Conservation (phyloP, 1,284 basidiomycete species). For the Wallemia ichthyophaga region DNA sequence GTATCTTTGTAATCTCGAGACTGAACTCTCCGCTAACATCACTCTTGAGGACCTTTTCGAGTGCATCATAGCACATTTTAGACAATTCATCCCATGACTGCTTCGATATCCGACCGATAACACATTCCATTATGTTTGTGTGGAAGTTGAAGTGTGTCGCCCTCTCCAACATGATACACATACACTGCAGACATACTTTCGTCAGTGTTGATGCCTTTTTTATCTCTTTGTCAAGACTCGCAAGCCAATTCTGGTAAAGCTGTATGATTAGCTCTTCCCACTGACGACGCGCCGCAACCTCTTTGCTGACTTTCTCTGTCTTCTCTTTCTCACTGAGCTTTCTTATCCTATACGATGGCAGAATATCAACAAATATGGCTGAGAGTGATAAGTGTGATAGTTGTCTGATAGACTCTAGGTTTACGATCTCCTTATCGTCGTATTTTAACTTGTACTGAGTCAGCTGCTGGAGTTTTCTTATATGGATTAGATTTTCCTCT, state of each 20-base stretch:
- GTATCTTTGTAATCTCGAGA: slow-evolving; percentile 58
- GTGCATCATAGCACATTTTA: slow-evolving; percentile 44
- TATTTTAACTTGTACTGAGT: neutral
- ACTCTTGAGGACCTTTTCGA: slow-evolving; percentile 47
- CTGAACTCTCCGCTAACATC: slow-evolving; percentile 54
- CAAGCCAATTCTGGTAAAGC: slow-evolving; percentile 68
- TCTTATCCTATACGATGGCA: slow-evolving; percentile 31
- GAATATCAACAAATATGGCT: neutral
- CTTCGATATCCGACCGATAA: slow-evolving; percentile 56
- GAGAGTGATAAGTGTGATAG: neutral
- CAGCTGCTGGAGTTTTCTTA: neutral
- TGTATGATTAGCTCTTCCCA: slow-evolving; percentile 85
- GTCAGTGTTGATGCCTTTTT: slow-evolving; percentile 42
- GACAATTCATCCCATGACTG: slow-evolving; percentile 69
- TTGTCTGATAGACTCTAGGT: neutral
- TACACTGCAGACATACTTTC: slow-evolving; percentile 42
- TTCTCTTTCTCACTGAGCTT: slow-evolving; percentile 66
- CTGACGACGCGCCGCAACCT: slow-evolving; percentile 64
- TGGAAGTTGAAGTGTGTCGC: slow-evolving; percentile 94
- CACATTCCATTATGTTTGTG: slow-evolving; percentile 60
- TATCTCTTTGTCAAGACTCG: slow-evolving; percentile 51
- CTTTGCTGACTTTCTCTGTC: slow-evolving; percentile 74
- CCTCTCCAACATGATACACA: slow-evolving; percentile 55
- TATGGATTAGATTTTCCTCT: neutral
- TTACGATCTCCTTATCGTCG: neutral